Base-by-base conservation (phyloP, 2,329 filamentous ascomycete genomes). In the Venturia carpophila region DNA sequence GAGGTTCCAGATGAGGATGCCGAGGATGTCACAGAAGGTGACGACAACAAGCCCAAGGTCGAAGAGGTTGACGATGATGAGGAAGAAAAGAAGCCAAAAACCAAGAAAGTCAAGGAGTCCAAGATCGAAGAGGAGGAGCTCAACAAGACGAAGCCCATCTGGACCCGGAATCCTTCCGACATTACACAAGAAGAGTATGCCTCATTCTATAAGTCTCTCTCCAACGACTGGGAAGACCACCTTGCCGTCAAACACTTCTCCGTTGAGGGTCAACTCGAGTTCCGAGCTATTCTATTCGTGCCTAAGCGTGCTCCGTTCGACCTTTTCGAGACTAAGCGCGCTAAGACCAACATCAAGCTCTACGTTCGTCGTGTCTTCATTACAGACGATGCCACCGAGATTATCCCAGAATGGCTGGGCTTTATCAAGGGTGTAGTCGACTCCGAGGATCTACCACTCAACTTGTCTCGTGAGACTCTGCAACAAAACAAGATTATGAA, bases 401-500 rank as follows among this genome's bases (percentile, higher is more conserved):
- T 99, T 82, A 95, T 99, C 71, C 94, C 94, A 68, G 94, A 99
- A 85, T 99, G 94, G 94, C 88, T 99, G 76, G 87, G 91, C 83
- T 99, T 99, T 83, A 83, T 99, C 87, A 99, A 99, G 90, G 94
- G 94, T 89, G 94, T 99, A 74, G 94, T 99, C 79, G 94, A 99
- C 83, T 99, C 94, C 75, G 94, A 99, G 87, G 94, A 99, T 79
- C 90, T 99, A 69, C 94, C 94, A 73, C 90, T 99, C 80, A 99
- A 99, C 88, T 82, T 99, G 83, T 97, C 94, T 76, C 94, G 94
- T 89, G 94, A 99, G 88, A 97, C 93, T 66, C 91, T 99, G 62
- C 94, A 99, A 84, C 94, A 97, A 86, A 99, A 97, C 90, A 97
- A 97, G 92, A 99, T 99, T 86, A 97, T 97, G 94, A 97, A 97